A percentile compares a stretch with the other conserved stretches of the same genome.
phyloP scores from a whole-genome alignment of 2,329 filamentous ascomycete species.

The Didymella glomerata region DNA sequence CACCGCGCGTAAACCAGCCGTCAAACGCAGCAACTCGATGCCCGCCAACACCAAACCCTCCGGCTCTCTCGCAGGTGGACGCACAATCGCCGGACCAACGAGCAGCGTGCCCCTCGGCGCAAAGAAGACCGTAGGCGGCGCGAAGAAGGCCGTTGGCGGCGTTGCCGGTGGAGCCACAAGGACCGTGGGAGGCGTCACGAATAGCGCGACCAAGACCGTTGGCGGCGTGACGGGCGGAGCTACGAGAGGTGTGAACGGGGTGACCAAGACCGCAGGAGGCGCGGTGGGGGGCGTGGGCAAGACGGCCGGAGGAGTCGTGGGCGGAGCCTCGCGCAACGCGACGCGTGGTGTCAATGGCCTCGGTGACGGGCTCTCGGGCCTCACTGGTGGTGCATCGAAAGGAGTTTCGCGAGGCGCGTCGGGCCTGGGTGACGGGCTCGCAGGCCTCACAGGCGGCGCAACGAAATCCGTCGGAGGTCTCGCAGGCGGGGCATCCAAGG shows the following conservation, averaged over 20 bases:
- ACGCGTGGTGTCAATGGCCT: constrained; percentile 11
- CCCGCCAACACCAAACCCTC: constrained; percentile 39
- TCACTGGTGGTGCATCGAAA: constrained; percentile 26
- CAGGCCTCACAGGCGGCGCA: constrained; percentile 11
- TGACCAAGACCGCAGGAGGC: constrained; percentile 1
- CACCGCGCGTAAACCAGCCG: constrained; percentile 41
- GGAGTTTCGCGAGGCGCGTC: constrained; percentile 16
- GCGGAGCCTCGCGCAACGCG: constrained; percentile 11
- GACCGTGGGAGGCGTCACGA: constrained; percentile 21
- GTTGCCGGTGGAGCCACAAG: constrained; percentile 24
- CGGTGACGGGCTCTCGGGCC: constrained; percentile 5
- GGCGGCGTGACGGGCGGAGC: constrained; percentile 16
- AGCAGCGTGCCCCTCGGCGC: constrained; percentile 36
- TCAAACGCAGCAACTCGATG: constrained; percentile 46
- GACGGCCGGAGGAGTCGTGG: constrained; percentile 3
- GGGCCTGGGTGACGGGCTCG: neutral
- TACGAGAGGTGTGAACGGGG: neutral
- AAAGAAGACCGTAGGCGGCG: constrained; percentile 39
- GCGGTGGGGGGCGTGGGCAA: constrained; percentile 19
- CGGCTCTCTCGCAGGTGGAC: constrained; percentile 15
- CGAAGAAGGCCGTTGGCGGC: constrained; percentile 35
- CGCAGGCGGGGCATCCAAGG: constrained; percentile 23
- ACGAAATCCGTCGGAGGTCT: neutral
- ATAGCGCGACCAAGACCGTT: constrained; percentile 5
- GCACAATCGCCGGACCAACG: constrained; percentile 20